Conservation (phyloP, 139 green algal genomes). For the Closterium sp. region DNA sequence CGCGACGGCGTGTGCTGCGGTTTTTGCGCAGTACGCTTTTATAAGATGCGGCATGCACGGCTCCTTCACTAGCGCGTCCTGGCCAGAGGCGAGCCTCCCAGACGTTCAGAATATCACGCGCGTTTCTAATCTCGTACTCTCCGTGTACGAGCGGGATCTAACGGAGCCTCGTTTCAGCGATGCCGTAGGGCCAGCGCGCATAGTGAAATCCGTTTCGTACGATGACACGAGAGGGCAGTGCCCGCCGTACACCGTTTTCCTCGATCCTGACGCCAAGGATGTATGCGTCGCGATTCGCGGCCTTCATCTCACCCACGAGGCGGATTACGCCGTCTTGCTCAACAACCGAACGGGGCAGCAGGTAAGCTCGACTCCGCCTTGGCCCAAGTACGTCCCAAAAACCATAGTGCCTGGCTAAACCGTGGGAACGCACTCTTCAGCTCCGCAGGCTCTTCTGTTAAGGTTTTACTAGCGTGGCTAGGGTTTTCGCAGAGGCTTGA, state of each 20-base stretch:
- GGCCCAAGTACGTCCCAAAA: too few species aligned
- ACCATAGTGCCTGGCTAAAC: too few species aligned
- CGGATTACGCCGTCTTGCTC: slow-evolving; percentile 37
- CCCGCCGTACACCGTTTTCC: slow-evolving; percentile 29
- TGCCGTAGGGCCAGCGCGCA: not conserved
- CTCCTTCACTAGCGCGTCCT: slow-evolving; percentile 12
- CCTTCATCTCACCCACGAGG: slow-evolving; percentile 11
- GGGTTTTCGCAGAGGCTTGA: slow-evolving; percentile 29
- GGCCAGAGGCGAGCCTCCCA: not conserved
- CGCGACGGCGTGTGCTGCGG: not conserved
- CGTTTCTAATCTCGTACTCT: slow-evolving; percentile 8
- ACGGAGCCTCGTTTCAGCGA: slow-evolving; percentile 15
- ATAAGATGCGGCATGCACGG: slow-evolving; percentile 6
- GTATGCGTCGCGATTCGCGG: slow-evolving; percentile 9
- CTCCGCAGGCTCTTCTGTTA: not conserved
- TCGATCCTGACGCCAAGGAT: slow-evolving; percentile 23
- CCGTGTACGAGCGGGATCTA: slow-evolving; percentile 22
- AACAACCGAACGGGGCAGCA: slow-evolving; percentile 37
- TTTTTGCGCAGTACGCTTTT: not conserved
- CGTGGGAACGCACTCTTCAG: too few species aligned
- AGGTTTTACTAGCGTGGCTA: not conserved
- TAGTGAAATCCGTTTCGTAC: slow-evolving; percentile 29
- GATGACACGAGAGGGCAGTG: slow-evolving; percentile 19
- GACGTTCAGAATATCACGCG: slow-evolving; percentile 12
- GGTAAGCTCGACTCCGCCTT: not conserved